Percentiles rank a stretch among this genome's conserved stretches.
These are phyloP conservation scores for Starmerella tilneyi DNA, from an alignment of 805 yeast species.

Conservation along the genomic window DNA sequence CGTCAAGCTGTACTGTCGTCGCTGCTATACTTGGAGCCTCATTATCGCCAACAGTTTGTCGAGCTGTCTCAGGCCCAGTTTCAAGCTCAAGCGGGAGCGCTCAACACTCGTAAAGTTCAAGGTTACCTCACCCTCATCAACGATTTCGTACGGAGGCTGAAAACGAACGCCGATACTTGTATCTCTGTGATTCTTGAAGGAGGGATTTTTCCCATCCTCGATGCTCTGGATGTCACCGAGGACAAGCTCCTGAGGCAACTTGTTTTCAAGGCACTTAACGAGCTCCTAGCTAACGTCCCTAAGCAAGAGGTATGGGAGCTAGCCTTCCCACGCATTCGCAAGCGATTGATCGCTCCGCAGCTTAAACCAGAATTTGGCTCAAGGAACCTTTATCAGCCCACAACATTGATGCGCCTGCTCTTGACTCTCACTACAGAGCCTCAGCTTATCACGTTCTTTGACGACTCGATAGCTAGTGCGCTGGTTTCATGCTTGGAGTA, in stretches of 20 bases:
- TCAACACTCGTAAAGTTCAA: conserved; percentile 13
- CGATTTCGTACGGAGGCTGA: conserved; percentile 50
- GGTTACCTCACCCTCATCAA: conserved; percentile 58
- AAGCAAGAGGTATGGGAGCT: conserved; percentile 45
- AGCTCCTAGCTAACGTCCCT: conserved; percentile 46
- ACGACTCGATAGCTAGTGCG: conserved; percentile 45
- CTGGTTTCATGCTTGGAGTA: conserved; percentile 46
- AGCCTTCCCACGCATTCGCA: conserved; percentile 43
- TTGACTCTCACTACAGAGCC: conserved; percentile 45
- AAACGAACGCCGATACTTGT: conserved; percentile 43
- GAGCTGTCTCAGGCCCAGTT: conserved; percentile 46
- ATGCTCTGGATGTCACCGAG: conserved; percentile 32
- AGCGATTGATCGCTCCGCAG: conserved; percentile 51
- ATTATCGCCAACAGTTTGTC: conserved; percentile 50
- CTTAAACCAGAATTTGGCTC: conserved; percentile 49
- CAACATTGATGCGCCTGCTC: conserved; percentile 61
- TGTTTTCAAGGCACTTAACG: conserved; percentile 55
- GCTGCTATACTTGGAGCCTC: conserved; percentile 30
- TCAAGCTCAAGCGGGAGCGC: background rate
- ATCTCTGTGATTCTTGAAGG: conserved; percentile 38
- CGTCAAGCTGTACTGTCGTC: conserved; percentile 38
- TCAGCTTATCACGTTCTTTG: conserved; percentile 45
- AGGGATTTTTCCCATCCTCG: conserved; percentile 18
- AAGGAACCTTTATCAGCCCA: conserved; percentile 75
- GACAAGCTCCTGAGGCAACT: conserved; percentile 54